Base-by-base conservation (phyloP, 352 stramenopile species). In the Globisporangium ultimum region DNA sequence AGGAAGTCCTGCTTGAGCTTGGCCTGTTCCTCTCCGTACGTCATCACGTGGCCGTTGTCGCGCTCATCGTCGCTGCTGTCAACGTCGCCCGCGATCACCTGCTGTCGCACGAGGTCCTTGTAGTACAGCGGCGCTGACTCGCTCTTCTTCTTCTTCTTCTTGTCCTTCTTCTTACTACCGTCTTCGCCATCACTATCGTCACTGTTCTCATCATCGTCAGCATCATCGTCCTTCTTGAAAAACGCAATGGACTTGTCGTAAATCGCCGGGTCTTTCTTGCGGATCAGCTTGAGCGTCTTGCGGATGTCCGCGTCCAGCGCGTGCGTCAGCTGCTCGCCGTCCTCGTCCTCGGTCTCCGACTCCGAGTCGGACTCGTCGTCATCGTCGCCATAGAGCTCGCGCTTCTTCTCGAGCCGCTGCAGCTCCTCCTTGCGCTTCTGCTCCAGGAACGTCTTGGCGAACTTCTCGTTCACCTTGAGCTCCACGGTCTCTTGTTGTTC, bases 61-160 rank as follows among this genome's bases (percentile, higher is more conserved):
- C 86, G 72, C 18, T 91, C 86, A 3, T 87, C 76, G 46, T 97
- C 82, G 78, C 84, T 76, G 46, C 69, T 87, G 58, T 74, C 83
- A 9, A 89, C 62, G 45, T 95, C 74, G 1, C 86, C 88, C 0
- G 80, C 89, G 18, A 99, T 89, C 48, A 97, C 93, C 67, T 99
- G 91, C 57, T 98, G 91, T 13, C 97, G 83, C 43, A 98, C 79
- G 32, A 99, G 75, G 79, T 99, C 97, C 65, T 98, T 98, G 79
- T 95, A 95, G 58, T 95, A 93, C 53, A 93, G 57, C 28, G 86
- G 86, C 20, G 69, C 67, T 9, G 58, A 60, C 4, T 61, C 57
- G 36, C 77, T 85, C 48, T 74, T 64, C 45, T 72, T 71, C 40
- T 53, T 57, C 21, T 50, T 63, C 45, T 72, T 66, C 55, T 61